phyloP scores from a whole-genome alignment of 495 filamentous ascomycete genomes.

The Corynascus novoguineensis region DNA sequence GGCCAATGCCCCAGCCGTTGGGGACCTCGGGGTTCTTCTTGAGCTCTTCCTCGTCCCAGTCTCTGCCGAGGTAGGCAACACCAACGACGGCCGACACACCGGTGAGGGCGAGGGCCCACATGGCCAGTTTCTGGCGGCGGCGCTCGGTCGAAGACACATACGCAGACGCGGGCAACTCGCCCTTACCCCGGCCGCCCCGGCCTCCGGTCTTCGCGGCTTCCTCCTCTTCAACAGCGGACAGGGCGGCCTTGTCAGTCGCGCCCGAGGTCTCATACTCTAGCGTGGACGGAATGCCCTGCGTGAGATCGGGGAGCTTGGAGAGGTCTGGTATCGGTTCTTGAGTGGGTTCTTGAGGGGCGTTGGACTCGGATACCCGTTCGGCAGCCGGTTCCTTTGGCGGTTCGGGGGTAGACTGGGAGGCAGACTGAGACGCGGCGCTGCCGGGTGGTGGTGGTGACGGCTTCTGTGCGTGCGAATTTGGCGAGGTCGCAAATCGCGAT shows the following conservation, averaged over 20 bases:
- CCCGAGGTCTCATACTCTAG: slow-evolving; percentile 63
- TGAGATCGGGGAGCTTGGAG: slow-evolving; percentile 74
- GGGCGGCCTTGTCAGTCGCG: slow-evolving; percentile 40
- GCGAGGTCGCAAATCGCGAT: slow-evolving; percentile 23
- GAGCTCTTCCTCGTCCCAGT: slow-evolving; percentile 73
- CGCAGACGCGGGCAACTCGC: slow-evolving; percentile 70
- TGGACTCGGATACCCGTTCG: slow-evolving; percentile 4
- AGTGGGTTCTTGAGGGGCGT: slow-evolving; percentile 17
- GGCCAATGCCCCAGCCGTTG: slow-evolving; percentile 52
- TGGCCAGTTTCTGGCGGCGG: slow-evolving; percentile 63
- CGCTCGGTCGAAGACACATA: slow-evolving; percentile 89
- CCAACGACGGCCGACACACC: slow-evolving; percentile 33
- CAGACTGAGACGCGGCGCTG: slow-evolving; percentile 2
- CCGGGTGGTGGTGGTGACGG: slow-evolving; percentile 17
- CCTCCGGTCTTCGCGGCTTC: slow-evolving; percentile 43
- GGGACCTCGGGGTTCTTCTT: slow-evolving; percentile 63
- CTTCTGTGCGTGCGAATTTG: slow-evolving; percentile 15
- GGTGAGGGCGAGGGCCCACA: slow-evolving; percentile 47
- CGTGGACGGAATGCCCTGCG: slow-evolving; percentile 86
- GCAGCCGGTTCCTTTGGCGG: slow-evolving; percentile 13
- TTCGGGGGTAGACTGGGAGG: slow-evolving; percentile 9
- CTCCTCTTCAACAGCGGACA: slow-evolving; percentile 58
- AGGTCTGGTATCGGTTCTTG: slow-evolving; percentile 37
- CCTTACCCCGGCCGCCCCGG: slow-evolving; percentile 42
- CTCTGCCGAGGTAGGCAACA: slow-evolving; percentile 65